Evolutionary conservation across 768 basidiomycete species (phyloP), one percentile per base, ranked within the genome.

Genomic region (Sarcodon aspratus): DNA sequence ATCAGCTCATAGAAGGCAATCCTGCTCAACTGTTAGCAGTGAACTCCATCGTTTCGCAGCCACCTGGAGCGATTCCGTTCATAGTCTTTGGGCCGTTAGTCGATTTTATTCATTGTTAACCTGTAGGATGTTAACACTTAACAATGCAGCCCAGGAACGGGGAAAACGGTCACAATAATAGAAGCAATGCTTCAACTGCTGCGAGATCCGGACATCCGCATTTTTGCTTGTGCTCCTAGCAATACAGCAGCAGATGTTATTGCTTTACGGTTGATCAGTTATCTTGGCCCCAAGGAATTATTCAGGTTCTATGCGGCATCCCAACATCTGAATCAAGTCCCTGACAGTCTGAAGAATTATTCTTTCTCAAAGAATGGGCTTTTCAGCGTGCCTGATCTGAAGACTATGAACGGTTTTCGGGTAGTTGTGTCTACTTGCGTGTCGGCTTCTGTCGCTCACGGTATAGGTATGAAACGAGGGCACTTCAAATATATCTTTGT

Each of bases 1-100:
- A 69, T 49, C 13, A 46, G 10, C 52, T 59, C 0, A 61, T 81
- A 21, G 62, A 57, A 2, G 54, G 56, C 7, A 77, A 81, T 55
- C 55, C 62, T 1, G 67, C 71, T 45, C 80, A 82, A 58, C 54
- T 73, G 48, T 68, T 72, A 43, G 73, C 80, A 0, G 70, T 80
- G 7, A 60, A 63, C 11, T 67, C 75, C 0, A 79, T 82, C 34
- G 32, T 72, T 21, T 59, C 66, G 11, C 66, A 70, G 50, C 67
- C 62, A 1, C 61, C 64, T 13, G 77, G 79, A 7, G 69, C 71
- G 11, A 67, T 67, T 0, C 78, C 80, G 0, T 82, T 80, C 52
- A 65, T 79, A 7, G 60, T 82, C 5, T 82, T 80, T 59, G 81
- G 81, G 33, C 81, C 81, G 80, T 80, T 58, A 54, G 79, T 71